phyloP scores from a whole-genome alignment of 2,329 filamentous ascomycete species.

The Colletotrichum sp. region DNA sequence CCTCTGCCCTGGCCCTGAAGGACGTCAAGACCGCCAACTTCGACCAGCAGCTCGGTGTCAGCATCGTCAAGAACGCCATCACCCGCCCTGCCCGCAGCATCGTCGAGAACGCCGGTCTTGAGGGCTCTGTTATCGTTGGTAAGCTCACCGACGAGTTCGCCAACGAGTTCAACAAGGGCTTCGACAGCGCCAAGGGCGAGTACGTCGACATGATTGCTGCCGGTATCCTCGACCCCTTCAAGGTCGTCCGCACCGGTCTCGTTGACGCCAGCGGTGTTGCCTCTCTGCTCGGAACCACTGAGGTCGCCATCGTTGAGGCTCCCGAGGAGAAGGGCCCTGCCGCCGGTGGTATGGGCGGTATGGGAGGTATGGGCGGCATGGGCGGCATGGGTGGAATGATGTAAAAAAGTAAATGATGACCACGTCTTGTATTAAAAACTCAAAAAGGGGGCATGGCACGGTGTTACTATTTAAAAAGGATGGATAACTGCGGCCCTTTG shows the following conservation, averaged over 20 bases:
- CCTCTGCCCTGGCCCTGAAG: slow-evolving; percentile 84
- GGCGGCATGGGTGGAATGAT: slow-evolving; percentile 69
- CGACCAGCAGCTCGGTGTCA: slow-evolving; percentile 98
- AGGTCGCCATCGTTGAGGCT: slow-evolving; percentile 97
- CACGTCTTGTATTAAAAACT: slow-evolving; percentile 28
- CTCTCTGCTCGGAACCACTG: slow-evolving; percentile 94
- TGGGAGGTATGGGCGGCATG: slow-evolving; percentile 76
- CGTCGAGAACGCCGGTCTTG: slow-evolving; percentile 95
- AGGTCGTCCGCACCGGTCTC: slow-evolving; percentile 97
- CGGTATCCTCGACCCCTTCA: slow-evolving; percentile 98
- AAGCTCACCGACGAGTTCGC: slow-evolving; percentile 96
- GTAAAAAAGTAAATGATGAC: slow-evolving; percentile 44
- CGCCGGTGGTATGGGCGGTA: slow-evolving; percentile 34
- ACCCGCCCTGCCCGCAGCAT: slow-evolving; percentile 93
- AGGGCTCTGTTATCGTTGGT: slow-evolving; percentile 95
- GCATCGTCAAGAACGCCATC: slow-evolving; percentile 97
- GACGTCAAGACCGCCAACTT: slow-evolving; percentile 92
- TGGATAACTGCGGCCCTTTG: slow-evolving; percentile 37
- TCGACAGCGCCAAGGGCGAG: slow-evolving; percentile 94
- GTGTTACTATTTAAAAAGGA: slow-evolving; percentile 48
- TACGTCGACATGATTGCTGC: slow-evolving; percentile 98
- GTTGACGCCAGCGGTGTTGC: slow-evolving; percentile 95
- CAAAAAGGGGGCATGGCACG: slow-evolving; percentile 50
- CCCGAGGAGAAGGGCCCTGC: slow-evolving; percentile 82
- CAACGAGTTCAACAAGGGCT: slow-evolving; percentile 96